phyloP scores from a whole-genome alignment of 139 green algal species.

The Pleodorina starrii region DNA sequence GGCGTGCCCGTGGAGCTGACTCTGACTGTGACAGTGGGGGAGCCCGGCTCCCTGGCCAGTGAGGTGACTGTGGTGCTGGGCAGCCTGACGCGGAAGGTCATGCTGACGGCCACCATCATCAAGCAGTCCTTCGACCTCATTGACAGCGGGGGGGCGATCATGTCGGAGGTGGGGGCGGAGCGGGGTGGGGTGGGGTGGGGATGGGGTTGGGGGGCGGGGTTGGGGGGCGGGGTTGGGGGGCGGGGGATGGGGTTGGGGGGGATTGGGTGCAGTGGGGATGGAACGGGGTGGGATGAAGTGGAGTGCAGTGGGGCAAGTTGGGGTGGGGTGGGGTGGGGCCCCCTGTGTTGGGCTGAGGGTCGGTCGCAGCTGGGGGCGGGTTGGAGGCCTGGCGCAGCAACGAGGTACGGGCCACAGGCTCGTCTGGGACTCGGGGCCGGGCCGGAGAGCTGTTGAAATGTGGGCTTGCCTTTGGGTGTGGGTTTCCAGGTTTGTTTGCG shows the following conservation, averaged over 20 bases:
- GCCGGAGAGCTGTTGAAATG: too few relatives aligned
- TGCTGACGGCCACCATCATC: conserved; percentile 49
- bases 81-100: conserved; percentile 41
- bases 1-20: not conserved
- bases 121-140: conserved; percentile 62
- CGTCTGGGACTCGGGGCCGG: too few relatives aligned
- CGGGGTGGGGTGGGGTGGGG: not conserved
- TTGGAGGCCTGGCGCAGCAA: too few relatives aligned
- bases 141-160: conserved; percentile 27
- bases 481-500: too few relatives aligned
- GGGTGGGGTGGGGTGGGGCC: too few relatives aligned
- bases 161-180: conserved; percentile 40
- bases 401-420: too few relatives aligned
- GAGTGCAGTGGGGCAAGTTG: too few relatives aligned
- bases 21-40: conserved; percentile 36
- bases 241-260: not conserved
- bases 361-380: too few relatives aligned
- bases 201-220: not conserved
- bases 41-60: conserved; percentile 8
- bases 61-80: conserved; percentile 22
- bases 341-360: too few relatives aligned
- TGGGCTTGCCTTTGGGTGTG: too few relatives aligned
- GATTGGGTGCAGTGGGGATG: not conserved
- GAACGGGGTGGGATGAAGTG: too few relatives aligned
- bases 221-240: too few relatives aligned